These are phyloP conservation scores for Isatis tinctoria DNA, from an alignment of 345 rosid genomes.

Conservation along the genomic window DNA sequence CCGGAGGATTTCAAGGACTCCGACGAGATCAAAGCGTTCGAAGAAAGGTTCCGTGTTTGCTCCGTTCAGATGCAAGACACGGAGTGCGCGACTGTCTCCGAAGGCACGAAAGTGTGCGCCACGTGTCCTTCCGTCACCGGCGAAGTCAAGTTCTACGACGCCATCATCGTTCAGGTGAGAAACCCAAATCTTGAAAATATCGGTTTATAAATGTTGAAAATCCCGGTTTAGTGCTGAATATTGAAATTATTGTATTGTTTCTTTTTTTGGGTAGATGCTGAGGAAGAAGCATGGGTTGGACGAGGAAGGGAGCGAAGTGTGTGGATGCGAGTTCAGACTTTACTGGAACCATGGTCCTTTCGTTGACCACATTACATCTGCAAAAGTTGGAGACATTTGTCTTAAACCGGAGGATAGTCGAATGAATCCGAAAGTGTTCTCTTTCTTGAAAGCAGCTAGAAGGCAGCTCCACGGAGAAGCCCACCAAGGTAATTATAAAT, in stretches of 20 bases:
- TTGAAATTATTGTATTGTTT: not conserved
- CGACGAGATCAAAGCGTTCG: slow-evolving; percentile 12
- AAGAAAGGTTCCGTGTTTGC: slow-evolving; percentile 19
- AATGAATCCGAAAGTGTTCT: slow-evolving; percentile 3
- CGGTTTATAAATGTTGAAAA: not conserved
- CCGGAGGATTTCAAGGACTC: slow-evolving; percentile 15
- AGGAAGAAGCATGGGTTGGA: slow-evolving; percentile 15
- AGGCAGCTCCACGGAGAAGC: slow-evolving; percentile 9
- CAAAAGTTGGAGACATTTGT: slow-evolving; percentile 30
- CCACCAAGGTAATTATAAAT: not conserved
- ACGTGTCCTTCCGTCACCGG: slow-evolving; percentile 20
- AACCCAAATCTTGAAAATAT: not conserved
- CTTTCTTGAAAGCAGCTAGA: slow-evolving; percentile 24
- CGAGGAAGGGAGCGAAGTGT: slow-evolving; percentile 21
- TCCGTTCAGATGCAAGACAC: slow-evolving; percentile 25
- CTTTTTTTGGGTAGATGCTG: slow-evolving; percentile 5
- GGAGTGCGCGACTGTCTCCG: not conserved
- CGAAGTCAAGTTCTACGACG: slow-evolving; percentile 29
- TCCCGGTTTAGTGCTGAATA: not conserved
- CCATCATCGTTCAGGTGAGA: slow-evolving; percentile 15
- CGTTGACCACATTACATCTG: not conserved
- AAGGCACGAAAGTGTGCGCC: slow-evolving; percentile 23
- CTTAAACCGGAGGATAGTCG: not conserved
- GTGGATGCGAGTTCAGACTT: slow-evolving; percentile 12
- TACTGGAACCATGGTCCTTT: slow-evolving; percentile 29